These are phyloP conservation scores for Melastoma malabathricum DNA, from an alignment of 345 rosid species.

Conservation along the genomic window DNA sequence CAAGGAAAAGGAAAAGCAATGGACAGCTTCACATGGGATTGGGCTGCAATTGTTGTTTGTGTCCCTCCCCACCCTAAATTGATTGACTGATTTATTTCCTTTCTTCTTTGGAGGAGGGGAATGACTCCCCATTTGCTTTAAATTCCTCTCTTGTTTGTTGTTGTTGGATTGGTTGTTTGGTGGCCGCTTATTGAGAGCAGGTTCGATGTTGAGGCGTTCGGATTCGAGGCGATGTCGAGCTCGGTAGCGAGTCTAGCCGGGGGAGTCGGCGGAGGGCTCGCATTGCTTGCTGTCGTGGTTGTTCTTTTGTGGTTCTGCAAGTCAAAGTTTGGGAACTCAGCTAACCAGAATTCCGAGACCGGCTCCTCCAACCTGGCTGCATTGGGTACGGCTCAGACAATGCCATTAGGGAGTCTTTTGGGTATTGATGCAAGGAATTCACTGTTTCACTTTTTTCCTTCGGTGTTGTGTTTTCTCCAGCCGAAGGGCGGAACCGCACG, in stretches of 20 bases:
- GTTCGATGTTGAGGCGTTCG: constrained; percentile 21
- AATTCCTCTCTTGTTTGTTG: background rate
- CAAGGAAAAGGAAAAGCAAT: too few relatives aligned
- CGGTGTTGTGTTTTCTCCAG: constrained; percentile 20
- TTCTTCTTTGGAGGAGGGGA: too few relatives aligned
- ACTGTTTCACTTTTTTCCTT: background rate
- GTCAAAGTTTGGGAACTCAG: constrained; percentile 14
- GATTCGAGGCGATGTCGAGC: constrained; percentile 25
- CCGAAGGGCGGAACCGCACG: constrained; percentile 17
- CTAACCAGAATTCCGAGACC: constrained; percentile 33
- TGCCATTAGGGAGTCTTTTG: background rate
- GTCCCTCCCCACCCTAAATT: too few relatives aligned
- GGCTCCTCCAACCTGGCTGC: constrained; percentile 53
- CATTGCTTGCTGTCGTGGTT: constrained; percentile 14
- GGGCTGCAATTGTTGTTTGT: too few relatives aligned
- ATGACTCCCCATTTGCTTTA: constrained; percentile 6
- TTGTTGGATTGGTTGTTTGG: constrained; percentile 5
- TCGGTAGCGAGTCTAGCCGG: constrained; percentile 20
- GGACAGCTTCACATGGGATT: too few relatives aligned
- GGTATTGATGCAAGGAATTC: background rate
- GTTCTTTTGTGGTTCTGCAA: constrained; percentile 30
- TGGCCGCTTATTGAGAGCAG: constrained; percentile 5
- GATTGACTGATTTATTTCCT: too few relatives aligned
- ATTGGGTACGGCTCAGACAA: constrained; percentile 17
- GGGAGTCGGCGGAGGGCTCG: constrained; percentile 32